Evolutionary conservation across 257 asterid species (phyloP).

Genomic region (Nicotiana tabacum): DNA sequence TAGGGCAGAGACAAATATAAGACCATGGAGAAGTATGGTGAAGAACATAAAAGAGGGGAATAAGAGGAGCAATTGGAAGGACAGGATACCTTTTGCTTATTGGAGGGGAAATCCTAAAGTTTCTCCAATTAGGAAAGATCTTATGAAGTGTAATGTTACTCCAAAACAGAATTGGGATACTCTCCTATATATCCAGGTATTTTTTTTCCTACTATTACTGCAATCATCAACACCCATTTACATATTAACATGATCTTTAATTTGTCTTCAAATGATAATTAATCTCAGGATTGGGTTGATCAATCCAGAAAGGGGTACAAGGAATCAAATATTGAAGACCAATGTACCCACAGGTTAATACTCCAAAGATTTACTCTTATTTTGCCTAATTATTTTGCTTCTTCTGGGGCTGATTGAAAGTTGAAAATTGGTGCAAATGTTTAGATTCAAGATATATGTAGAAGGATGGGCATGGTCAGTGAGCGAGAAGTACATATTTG

Average conservation of each 20-base stretch:
- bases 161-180: conserved; percentile 2
- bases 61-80: neutral
- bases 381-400: neutral
- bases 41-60: conserved; percentile 11
- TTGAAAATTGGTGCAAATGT: neutral
- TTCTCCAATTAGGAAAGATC: neutral
- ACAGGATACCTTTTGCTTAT: conserved; percentile 11
- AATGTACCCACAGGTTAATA: neutral
- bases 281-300: neutral
- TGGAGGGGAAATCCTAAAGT: conserved; percentile 14
- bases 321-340: neutral
- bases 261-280: neutral
- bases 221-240: too few species aligned
- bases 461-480: conserved; percentile 11
- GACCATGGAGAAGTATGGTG: conserved; percentile 8
- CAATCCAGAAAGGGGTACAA: neutral
- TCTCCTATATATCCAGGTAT: neutral
- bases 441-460: conserved; percentile 4
- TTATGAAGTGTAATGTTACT: conserved; percentile 11
- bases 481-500: conserved; percentile 7
- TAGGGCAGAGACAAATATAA: conserved; percentile 17
- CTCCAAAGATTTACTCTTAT: too few species aligned
- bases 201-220: neutral
- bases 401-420: neutral
- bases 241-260: neutral